These are phyloP conservation scores for Eucalyptus shirleyi DNA, from an alignment of 345 rosid species.

Conservation along the genomic window DNA sequence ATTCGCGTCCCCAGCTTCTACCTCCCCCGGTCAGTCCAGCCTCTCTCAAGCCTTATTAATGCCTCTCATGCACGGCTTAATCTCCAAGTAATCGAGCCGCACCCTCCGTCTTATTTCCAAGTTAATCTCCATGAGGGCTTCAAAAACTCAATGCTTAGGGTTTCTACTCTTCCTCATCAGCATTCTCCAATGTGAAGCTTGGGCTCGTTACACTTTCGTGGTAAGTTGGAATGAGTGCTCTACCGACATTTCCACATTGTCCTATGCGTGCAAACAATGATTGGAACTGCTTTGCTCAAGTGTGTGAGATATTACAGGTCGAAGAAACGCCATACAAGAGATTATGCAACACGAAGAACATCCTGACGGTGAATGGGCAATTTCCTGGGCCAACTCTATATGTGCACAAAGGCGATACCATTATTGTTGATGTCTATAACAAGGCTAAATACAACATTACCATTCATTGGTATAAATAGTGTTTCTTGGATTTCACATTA, in stretches of 20 bases:
- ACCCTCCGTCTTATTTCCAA: background rate
- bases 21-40: background rate
- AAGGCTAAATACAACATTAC: constrained; percentile 9
- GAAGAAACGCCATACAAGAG: constrained; percentile 10
- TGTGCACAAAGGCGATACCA: constrained; percentile 8
- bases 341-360: constrained; percentile 15
- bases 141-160: background rate
- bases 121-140: background rate
- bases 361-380: constrained; percentile 17
- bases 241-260: background rate
- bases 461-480: constrained; percentile 9
- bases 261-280: background rate
- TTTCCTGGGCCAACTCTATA: constrained; percentile 17
- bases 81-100: background rate
- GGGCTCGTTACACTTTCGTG: background rate
- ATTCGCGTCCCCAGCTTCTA: background rate
- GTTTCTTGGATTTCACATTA: background rate
- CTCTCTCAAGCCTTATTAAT: background rate
- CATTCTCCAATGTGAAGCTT: background rate
- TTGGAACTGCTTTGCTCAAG: background rate
- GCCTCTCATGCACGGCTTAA: background rate
- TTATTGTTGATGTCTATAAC: constrained; percentile 10
- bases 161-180: background rate
- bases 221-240: background rate
- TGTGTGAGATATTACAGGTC: background rate